phyloP scores from a whole-genome alignment of 257 asterid species.

The Nicotiana knightiana region DNA sequence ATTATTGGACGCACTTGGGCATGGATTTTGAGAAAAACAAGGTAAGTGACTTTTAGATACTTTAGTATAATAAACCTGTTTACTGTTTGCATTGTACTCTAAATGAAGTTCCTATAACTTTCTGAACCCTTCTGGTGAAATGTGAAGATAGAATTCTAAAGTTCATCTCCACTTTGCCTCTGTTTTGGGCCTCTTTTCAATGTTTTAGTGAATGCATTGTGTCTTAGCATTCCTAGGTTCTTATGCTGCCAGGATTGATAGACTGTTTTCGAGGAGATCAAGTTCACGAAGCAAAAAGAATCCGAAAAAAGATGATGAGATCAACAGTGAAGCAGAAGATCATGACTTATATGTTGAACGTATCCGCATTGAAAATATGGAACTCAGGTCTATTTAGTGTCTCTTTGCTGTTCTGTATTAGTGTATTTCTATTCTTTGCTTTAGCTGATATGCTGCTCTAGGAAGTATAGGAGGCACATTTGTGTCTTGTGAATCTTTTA shows the following conservation, averaged over 20 bases:
- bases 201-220: background rate
- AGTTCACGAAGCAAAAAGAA: constrained; percentile 30
- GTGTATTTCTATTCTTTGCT: background rate
- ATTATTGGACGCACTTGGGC: constrained; percentile 72
- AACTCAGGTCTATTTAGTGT: constrained; percentile 49
- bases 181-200: background rate
- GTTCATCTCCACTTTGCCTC: background rate
- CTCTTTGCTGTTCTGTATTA: background rate
- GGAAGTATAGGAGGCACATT: background rate
- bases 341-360: constrained; percentile 76
- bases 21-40: constrained; percentile 72
- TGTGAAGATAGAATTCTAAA: background rate
- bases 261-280: constrained; percentile 57
- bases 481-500: background rate
- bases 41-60: constrained; percentile 46
- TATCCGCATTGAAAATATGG: constrained; percentile 84
- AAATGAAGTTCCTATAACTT: background rate
- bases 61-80: background rate
- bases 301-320: constrained; percentile 46
- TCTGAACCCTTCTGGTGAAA: background rate
- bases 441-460: background rate
- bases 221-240: background rate
- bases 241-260: constrained; percentile 46
- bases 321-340: constrained; percentile 34
- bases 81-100: background rate